phyloP scores from a whole-genome alignment of 2,329 filamentous ascomycete genomes.

The Hypoxylon sp. region DNA sequence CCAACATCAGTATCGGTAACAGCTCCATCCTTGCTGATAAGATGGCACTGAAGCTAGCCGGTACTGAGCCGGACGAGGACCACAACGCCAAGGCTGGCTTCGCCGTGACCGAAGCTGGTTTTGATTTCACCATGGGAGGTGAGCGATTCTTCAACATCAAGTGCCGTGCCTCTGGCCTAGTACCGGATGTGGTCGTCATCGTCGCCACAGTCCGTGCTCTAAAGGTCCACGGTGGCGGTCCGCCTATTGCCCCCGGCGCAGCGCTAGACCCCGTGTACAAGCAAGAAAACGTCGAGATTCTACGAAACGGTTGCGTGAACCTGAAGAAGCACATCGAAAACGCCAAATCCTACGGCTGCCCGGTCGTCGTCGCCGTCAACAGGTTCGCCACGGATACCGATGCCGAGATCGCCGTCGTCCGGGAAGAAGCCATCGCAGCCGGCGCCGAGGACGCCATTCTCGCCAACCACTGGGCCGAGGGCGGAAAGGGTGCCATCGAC shows the following conservation, averaged over 20 bases:
- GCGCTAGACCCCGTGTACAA: constrained; percentile 88
- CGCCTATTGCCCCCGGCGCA: constrained; percentile 89
- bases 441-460: constrained; percentile 94
- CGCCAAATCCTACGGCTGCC: constrained; percentile 86
- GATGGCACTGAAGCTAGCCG: constrained; percentile 92
- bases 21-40: constrained; percentile 95
- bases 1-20: constrained; percentile 97
- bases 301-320: constrained; percentile 91
- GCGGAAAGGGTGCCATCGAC: constrained; percentile 87
- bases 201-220: constrained; percentile 95
- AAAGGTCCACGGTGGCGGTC: constrained; percentile 96
- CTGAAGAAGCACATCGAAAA: constrained; percentile 95
- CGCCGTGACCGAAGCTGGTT: constrained; percentile 95
- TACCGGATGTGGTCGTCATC: constrained; percentile 92
- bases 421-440: constrained; percentile 88
- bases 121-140: constrained; percentile 99
- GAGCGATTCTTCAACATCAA: constrained; percentile 99
- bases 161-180: constrained; percentile 91
- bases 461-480: constrained; percentile 96
- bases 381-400: constrained; percentile 94
- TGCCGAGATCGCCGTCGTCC: constrained; percentile 87
- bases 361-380: constrained; percentile 97
- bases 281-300: constrained; percentile 90
- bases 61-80: constrained; percentile 91
- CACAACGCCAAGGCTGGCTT: constrained; percentile 85